These are phyloP conservation scores for Eutrema heterophyllum DNA, from an alignment of 345 rosid genomes.

Conservation along the genomic window DNA sequence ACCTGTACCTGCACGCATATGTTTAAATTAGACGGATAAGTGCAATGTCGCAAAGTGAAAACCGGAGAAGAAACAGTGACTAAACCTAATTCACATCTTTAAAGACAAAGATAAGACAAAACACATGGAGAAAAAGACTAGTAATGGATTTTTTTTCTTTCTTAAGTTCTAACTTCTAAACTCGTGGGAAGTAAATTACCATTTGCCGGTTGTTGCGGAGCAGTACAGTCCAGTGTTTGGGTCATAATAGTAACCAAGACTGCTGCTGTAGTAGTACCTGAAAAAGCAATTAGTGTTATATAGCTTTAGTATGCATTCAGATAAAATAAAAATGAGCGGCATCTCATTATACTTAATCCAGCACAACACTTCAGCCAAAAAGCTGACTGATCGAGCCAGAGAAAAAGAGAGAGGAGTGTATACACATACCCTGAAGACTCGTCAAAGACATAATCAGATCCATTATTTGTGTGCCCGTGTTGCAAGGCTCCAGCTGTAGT, in stretches of 20 bases:
- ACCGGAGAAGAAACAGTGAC: background rate
- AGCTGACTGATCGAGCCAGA: background rate
- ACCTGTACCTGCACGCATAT: slow-evolving; percentile 23
- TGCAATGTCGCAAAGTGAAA: background rate
- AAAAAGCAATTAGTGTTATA: background rate
- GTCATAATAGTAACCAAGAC: slow-evolving; percentile 84
- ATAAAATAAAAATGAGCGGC: background rate
- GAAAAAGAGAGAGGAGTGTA: background rate
- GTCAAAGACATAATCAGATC: slow-evolving; percentile 69
- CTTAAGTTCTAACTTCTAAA: background rate
- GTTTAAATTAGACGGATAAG: background rate
- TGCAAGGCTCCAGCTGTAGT: slow-evolving; percentile 50
- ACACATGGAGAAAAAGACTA: background rate
- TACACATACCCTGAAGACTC: slow-evolving; percentile 79
- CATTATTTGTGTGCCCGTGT: slow-evolving; percentile 30
- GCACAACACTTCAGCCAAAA: background rate
- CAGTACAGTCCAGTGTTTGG: slow-evolving; percentile 77
- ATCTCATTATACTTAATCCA: background rate
- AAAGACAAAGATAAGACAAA: background rate
- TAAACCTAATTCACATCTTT: background rate
- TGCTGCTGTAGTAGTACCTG: slow-evolving; percentile 96
- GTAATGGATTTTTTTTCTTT: background rate
- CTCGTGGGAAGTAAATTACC: slow-evolving; percentile 40
- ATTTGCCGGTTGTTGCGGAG: slow-evolving; percentile 76
- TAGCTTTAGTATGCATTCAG: background rate